Evolutionary conservation across 192 early-diverging fungal genomes (phyloP), one percentile per base, ranked within the genome.

Genomic region (Backusella australiensis): DNA sequence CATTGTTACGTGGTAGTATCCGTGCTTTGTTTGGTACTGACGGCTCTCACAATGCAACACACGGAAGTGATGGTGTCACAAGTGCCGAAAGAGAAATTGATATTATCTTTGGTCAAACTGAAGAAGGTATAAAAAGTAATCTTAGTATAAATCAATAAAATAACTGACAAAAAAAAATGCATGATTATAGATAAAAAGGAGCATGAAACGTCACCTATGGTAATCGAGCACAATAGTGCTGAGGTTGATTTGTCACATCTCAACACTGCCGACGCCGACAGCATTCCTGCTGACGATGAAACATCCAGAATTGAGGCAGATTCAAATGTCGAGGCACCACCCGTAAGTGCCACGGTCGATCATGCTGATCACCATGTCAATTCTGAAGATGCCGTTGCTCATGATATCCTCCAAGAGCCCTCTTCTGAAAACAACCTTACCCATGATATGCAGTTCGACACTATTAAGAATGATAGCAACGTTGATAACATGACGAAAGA

Each of bases 11-110:
- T 14, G 34, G 21, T 59, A 76, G 75, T 56, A 87, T 89, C 49
- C 86, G 89, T 36, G 88, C 83, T n/a, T 82, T 83, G 36, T 85
- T 89, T 41, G 89, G 83, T 23, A 77, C 78, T 21, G 89, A 90
- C 76, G 80, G 77, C 49, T 78, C 86, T 63, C 86, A 86, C 67
- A 88, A 88, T 74, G 86, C 89, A 26, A 83, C 83, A 6, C 84
- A 90, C 56, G 89, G 87, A 49, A 85, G 87, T 23, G 81, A 82
- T 70, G 82, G 83, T 78, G 67, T 80, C 29, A 80, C 79, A 21
- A 81, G 82, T 63, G 88, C 88, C 3, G 81, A 71, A 29, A 75
- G 73, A 35, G 83, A 88, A 74, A 80, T 90, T 46, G 75, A 67
- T 8, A 67, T 89, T 41, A 78, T 86, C 4, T 90, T 90, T 70